Conservation (phyloP, 257 asterid species). For the Petrea volubilis region DNA sequence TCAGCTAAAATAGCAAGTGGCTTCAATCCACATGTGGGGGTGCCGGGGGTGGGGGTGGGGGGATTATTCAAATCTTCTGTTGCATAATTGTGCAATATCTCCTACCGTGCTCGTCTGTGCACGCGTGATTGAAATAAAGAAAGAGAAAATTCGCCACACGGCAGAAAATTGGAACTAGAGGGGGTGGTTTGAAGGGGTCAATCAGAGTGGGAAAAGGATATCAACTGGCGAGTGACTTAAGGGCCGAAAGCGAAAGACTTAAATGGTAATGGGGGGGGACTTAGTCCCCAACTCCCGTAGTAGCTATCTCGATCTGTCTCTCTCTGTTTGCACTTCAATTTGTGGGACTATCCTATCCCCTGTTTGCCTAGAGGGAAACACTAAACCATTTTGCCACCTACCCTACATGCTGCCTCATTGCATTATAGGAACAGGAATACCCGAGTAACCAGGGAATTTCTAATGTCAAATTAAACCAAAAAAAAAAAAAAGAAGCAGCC, state of each 20-base stretch:
- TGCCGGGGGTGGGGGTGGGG: neutral
- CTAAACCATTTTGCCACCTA: conserved; percentile 31
- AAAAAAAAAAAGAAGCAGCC: too few species aligned
- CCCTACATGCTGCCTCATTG: conserved; percentile 21
- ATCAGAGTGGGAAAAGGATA: neutral
- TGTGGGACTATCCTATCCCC: conserved; percentile 32
- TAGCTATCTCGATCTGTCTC: conserved; percentile 17
- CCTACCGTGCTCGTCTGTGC: too few species aligned
- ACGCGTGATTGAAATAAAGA: too few species aligned
- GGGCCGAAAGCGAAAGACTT: conserved; percentile 27
- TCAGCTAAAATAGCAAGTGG: conserved; percentile 28
- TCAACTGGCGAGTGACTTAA: neutral
- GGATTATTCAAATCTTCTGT: too few species aligned
- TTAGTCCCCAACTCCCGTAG: conserved; percentile 13
- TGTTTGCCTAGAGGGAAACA: conserved; percentile 44
- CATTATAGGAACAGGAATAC: neutral
- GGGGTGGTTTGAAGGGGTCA: too few species aligned
- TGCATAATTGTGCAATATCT: too few species aligned
- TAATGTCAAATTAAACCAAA: neutral
- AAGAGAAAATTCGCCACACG: too few species aligned
- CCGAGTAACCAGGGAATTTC: neutral
- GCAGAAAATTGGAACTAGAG: too few species aligned
- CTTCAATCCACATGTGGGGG: conserved; percentile 36
- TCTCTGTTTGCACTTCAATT: conserved; percentile 30
- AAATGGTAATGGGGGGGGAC: conserved; percentile 29